Conservation (phyloP, 495 filamentous ascomycete species). For the Penicillium robsamsonii region DNA sequence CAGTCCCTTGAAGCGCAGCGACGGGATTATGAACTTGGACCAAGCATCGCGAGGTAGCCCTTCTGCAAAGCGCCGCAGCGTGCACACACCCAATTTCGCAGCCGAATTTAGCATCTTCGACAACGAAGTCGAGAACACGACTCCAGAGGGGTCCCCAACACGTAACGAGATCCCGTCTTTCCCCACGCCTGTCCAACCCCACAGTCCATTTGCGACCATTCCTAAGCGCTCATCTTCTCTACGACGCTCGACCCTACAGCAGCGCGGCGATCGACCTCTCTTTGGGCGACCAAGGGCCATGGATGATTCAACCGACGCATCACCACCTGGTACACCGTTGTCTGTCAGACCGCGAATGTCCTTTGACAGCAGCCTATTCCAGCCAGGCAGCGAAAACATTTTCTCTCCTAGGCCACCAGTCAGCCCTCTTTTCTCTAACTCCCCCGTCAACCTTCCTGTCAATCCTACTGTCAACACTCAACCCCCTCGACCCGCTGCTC, state of each 20-base stretch:
- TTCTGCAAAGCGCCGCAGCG: constrained; percentile 79
- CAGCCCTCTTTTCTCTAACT: constrained; percentile 35
- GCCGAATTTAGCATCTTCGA: constrained; percentile 72
- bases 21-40: constrained; percentile 85
- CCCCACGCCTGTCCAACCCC: constrained; percentile 29
- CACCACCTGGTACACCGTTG: constrained; percentile 32
- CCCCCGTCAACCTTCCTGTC: constrained; percentile 20
- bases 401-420: constrained; percentile 49
- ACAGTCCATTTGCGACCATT: constrained; percentile 44
- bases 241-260: constrained; percentile 82
- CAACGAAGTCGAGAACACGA: constrained; percentile 18
- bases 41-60: constrained; percentile 74
- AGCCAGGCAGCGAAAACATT: constrained; percentile 59
- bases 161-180: constrained; percentile 28
- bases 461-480: constrained; percentile 36
- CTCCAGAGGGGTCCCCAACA: constrained; percentile 25
- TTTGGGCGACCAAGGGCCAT: constrained; percentile 47
- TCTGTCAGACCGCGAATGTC: constrained; percentile 68
- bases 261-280: constrained; percentile 65
- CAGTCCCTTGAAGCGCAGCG: constrained; percentile 89
- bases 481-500: constrained; percentile 51
- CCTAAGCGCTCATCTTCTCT: constrained; percentile 64
- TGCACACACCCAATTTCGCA: constrained; percentile 63
- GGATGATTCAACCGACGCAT: constrained; percentile 32
- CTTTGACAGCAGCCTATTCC: constrained; percentile 66